These are phyloP conservation scores for Kodamaea neixiangensis DNA, from an alignment of 805 yeast genomes.

Conservation along the genomic window DNA sequence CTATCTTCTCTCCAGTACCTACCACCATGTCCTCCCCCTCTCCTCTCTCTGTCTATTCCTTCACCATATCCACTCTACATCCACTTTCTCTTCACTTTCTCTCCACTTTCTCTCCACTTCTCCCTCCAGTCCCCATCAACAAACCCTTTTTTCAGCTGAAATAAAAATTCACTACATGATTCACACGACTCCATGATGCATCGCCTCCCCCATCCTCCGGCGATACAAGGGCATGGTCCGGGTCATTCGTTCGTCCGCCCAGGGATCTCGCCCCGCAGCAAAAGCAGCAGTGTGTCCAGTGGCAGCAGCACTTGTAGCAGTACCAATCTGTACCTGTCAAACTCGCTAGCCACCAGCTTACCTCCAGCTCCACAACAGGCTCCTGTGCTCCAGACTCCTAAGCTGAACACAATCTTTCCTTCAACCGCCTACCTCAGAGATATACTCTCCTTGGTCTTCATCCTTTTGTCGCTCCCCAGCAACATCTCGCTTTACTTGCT, in stretches of 20 bases:
- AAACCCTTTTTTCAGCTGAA: neutral
- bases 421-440: conserved; percentile 13
- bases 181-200: conserved; percentile 1
- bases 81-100: neutral
- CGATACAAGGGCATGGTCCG: neutral
- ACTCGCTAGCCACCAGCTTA: neutral
- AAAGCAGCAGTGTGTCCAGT: neutral
- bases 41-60: no score
- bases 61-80: neutral
- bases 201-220: conserved; percentile 1
- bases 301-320: neutral
- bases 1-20: no score
- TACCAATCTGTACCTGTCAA: neutral
- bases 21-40: no score
- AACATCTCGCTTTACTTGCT: conserved; percentile 13
- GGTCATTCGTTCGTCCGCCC: neutral
- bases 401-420: neutral
- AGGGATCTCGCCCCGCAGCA: neutral
- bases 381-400: neutral
- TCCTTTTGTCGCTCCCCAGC: conserved; percentile 16
- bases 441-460: conserved; percentile 16
- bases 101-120: neutral
- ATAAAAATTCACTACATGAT: conserved; percentile 4
- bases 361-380: neutral
- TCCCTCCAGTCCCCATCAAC: neutral